Evolutionary conservation across 768 basidiomycete species (phyloP), one percentile per base, ranked within the genome.

Genomic region (Cystofilobasidium macerans): DNA sequence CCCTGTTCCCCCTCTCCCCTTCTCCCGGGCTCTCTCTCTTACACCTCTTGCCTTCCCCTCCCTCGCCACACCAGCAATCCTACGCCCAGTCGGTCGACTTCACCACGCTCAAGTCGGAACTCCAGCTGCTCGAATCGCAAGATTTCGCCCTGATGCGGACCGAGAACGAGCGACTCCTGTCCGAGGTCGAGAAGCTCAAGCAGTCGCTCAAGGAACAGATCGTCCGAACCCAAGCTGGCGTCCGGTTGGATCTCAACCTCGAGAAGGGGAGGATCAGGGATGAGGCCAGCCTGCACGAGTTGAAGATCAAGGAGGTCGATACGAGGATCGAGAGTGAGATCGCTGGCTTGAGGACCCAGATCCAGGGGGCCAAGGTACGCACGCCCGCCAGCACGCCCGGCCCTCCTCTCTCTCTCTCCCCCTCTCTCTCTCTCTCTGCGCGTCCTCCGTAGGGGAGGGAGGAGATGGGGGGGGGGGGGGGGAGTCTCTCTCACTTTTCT

Each of bases 221-320:
- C 61, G 87, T 85, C 4, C 82, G 87, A 28, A 95, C 92, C 12
- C 92, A 95, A 75, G 87, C 87, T 14, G 92, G 92, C 22, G 95
- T 99, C 4, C 80, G 94, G 61, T 77, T 99, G 20, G 95, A 99
- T 76, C 77, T 99, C 65, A 99, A 99, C 77, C 78, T 98, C 30
- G 94, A 99, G 79, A 98, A 98, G 76, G 78, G 79, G 64, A 36
- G 94, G 54, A 89, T 97, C 80, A 80, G 94, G 61, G 93, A 98
- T 73, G 93, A 98, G 79, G 85, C 85, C 70, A 86, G 84, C 70
- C 84, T 85, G 45, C 89, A 97, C 72, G 92, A 95, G 72, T 79
- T 93, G 61, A 97, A 97, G 83, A 88, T 98, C 73, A 91, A 90
- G 75, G 94, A 99, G 75, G 92, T 97, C 22, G 94, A 98, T 72